Evolutionary conservation across 2,329 filamentous ascomycete species (phyloP).

Genomic region (Diplodia corticola): DNA sequence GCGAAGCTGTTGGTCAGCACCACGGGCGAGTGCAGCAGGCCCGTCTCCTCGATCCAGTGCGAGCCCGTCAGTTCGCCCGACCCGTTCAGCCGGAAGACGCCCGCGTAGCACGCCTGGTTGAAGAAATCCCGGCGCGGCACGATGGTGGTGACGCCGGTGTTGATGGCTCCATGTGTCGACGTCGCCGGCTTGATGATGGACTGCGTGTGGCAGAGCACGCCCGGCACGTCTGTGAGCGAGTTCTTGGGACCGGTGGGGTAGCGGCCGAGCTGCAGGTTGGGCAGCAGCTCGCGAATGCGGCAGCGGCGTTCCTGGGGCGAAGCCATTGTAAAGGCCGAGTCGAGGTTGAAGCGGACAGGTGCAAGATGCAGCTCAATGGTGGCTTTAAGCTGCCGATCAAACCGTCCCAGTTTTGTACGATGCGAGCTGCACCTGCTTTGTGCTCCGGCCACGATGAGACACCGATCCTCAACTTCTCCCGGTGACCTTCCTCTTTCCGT

Average conservation of each 20-base stretch:
- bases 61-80: constrained; percentile 63
- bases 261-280: constrained; percentile 39
- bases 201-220: constrained; percentile 45
- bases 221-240: constrained; percentile 47
- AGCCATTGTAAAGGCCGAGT: neutral
- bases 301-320: constrained; percentile 27
- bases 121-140: constrained; percentile 46
- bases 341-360: neutral
- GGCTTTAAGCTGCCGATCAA: neutral
- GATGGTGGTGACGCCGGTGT: constrained; percentile 49
- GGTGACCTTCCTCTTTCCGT: neutral
- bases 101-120: constrained; percentile 44
- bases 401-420: too few species aligned
- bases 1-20: constrained; percentile 60
- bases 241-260: constrained; percentile 44
- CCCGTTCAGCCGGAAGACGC: constrained; percentile 63
- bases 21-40: constrained; percentile 60
- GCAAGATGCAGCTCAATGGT: neutral
- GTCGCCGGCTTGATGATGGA: constrained; percentile 36
- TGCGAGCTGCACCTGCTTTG: neutral
- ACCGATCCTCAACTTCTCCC: neutral
- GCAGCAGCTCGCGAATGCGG: constrained; percentile 42
- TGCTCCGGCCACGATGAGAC: neutral
- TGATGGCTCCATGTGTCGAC: constrained; percentile 34
- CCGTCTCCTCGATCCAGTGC: constrained; percentile 64